phyloP scores from a whole-genome alignment of 73 alveolate species.

The Tetrahymena thermophila region DNA sequence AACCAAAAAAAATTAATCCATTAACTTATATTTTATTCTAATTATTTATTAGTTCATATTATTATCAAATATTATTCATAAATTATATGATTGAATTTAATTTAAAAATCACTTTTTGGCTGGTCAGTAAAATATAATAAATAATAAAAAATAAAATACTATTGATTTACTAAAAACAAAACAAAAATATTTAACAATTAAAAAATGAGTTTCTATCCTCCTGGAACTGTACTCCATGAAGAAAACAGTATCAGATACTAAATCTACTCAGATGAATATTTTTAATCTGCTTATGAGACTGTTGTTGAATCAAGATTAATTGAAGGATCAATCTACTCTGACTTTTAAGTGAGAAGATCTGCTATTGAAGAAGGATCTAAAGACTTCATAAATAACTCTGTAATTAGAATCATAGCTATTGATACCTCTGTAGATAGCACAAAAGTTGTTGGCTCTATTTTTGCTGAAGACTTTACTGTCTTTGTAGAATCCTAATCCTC shows the following conservation, averaged over 20 bases:
- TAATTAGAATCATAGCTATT: not conserved
- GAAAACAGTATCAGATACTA: not conserved
- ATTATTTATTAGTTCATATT: too few relatives aligned
- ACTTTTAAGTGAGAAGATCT: not conserved
- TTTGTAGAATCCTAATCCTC: not conserved
- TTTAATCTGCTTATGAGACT: not conserved
- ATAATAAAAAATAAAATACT: too few relatives aligned
- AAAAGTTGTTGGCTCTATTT: not conserved
- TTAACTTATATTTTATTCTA: too few relatives aligned
- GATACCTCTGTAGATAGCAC: not conserved
- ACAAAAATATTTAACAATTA: too few relatives aligned
- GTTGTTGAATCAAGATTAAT: not conserved
- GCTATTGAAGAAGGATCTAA: not conserved
- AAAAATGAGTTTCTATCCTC: not conserved
- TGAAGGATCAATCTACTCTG: not conserved
- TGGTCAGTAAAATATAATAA: not conserved
- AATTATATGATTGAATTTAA: too few relatives aligned
- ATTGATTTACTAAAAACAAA: not conserved
- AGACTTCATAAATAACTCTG: not conserved
- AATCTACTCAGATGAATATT: not conserved
- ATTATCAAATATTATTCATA: too few relatives aligned
- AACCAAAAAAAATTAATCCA: too few relatives aligned
- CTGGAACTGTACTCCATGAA: not conserved
- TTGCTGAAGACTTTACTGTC: not conserved
- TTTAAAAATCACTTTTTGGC: not conserved